phyloP scores from a whole-genome alignment of 2,329 filamentous ascomycete genomes.

The Diaporthe aspalathi region DNA sequence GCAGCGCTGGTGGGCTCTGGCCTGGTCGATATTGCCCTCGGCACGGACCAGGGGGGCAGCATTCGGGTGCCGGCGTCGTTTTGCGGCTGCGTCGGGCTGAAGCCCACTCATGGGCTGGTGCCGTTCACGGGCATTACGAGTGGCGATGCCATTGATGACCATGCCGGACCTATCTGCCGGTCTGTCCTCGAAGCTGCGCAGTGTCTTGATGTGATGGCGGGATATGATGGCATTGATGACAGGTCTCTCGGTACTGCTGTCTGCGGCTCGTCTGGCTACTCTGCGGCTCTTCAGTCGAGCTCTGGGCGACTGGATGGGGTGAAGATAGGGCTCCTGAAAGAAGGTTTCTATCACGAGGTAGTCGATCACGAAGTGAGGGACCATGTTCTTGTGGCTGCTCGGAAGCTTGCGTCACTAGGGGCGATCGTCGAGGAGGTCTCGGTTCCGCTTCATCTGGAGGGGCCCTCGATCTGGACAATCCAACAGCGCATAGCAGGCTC shows the following conservation, averaged over 20 bases:
- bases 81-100: conserved; percentile 58
- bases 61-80: conserved; percentile 58
- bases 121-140: conserved; percentile 62
- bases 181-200: conserved; percentile 47
- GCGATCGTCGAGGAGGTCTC: conserved; percentile 11
- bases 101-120: conserved; percentile 63
- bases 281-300: not conserved
- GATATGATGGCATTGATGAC: conserved; percentile 62
- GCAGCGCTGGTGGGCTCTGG: conserved; percentile 58
- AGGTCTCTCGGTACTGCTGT: conserved; percentile 46
- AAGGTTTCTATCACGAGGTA: conserved; percentile 5
- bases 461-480: conserved; percentile 13
- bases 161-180: conserved; percentile 55
- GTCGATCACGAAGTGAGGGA: conserved; percentile 5
- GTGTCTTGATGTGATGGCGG: conserved; percentile 58
- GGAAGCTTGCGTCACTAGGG: not conserved
- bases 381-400: conserved; percentile 1
- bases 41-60: conserved; percentile 60
- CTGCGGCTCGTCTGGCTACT: conserved; percentile 34
- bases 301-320: conserved; percentile 6
- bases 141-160: conserved; percentile 63
- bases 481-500: conserved; percentile 42
- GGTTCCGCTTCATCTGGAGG: not conserved
- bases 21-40: conserved; percentile 47
- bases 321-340: not conserved